These are phyloP conservation scores for Backusella circina DNA, from an alignment of 192 early-diverging fungal species.

Conservation along the genomic window DNA sequence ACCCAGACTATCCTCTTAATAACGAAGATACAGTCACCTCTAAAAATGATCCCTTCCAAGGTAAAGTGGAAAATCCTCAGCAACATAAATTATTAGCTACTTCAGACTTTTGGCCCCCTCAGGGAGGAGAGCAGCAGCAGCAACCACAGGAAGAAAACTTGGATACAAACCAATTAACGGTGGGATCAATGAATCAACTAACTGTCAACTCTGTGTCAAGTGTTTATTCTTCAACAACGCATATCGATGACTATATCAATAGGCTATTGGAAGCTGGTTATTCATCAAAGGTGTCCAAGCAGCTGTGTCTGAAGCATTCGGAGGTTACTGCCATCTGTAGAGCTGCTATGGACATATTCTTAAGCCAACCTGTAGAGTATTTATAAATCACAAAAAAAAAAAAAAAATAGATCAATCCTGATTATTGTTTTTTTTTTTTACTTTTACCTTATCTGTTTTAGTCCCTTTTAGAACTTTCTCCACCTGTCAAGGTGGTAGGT, in stretches of 20 bases:
- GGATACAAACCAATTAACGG: constrained; percentile 31
- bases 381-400: no score
- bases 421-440: not conserved
- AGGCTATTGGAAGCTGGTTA: constrained; percentile 78
- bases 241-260: constrained; percentile 86
- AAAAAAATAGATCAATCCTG: constrained; percentile 1
- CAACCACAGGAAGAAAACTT: not conserved
- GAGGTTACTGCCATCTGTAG: constrained; percentile 87
- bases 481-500: constrained; percentile 79
- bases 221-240: constrained; percentile 23
- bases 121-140: not conserved
- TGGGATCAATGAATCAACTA: constrained; percentile 30
- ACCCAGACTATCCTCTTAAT: constrained; percentile 27
- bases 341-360: constrained; percentile 80
- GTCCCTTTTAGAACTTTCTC: constrained; percentile 69
- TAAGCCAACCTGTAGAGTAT: constrained; percentile 72
- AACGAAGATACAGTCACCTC: not conserved
- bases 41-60: not conserved
- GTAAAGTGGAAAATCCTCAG: constrained; percentile 15
- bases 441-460: not conserved
- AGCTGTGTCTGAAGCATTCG: constrained; percentile 78
- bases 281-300: constrained; percentile 69
- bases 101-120: constrained; percentile 21
- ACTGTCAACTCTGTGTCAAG: constrained; percentile 33
- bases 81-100: constrained; percentile 16